Evolutionary conservation across 805 yeast genomes (phyloP).

Genomic region (Hanseniaspora mollemarum): DNA sequence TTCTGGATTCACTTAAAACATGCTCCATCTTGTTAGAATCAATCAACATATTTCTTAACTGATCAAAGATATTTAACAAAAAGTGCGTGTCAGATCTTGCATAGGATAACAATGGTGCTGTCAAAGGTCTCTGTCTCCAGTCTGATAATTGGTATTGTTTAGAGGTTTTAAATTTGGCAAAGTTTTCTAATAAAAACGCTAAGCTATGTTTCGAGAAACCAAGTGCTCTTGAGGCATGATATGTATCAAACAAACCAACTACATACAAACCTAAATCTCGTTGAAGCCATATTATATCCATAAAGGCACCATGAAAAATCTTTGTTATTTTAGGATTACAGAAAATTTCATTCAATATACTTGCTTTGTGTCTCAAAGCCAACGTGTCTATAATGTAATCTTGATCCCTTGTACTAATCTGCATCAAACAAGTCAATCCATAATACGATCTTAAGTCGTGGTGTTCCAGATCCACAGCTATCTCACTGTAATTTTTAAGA

Average conservation of each 20-base stretch:
- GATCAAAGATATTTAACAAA: conserved; percentile 66
- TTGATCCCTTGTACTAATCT: conserved; percentile 64
- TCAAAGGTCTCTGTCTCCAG: conserved; percentile 85
- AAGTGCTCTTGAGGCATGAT: conserved; percentile 71
- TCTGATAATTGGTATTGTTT: conserved; percentile 93
- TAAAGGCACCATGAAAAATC: conserved; percentile 90
- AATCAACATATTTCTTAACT: conserved; percentile 51
- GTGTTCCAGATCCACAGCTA: conserved; percentile 93
- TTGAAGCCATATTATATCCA: conserved; percentile 96
- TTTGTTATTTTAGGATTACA: conserved; percentile 72
- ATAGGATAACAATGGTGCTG: conserved; percentile 62
- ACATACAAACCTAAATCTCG: conserved; percentile 85
- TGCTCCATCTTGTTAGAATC: conserved; percentile 41
- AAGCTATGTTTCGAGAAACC: conserved; percentile 73
- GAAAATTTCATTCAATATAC: conserved; percentile 57
- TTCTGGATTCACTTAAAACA: conserved; percentile 64
- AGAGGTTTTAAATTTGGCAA: conserved; percentile 74
- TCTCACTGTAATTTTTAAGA: conserved; percentile 42
- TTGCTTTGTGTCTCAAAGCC: conserved; percentile 60
- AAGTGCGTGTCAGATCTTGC: conserved; percentile 96
- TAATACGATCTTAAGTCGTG: conserved; percentile 84
- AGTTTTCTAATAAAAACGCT: conserved; percentile 70
- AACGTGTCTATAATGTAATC: conserved; percentile 86
- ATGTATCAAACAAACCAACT: conserved; percentile 85
- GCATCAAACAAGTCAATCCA: conserved; percentile 89